Percentiles rank a stretch among this genome's conserved stretches.
These are phyloP conservation scores for Chytridiales sp. DNA, from an alignment of 371 early-diverging fungal genomes.

Conservation along the genomic window DNA sequence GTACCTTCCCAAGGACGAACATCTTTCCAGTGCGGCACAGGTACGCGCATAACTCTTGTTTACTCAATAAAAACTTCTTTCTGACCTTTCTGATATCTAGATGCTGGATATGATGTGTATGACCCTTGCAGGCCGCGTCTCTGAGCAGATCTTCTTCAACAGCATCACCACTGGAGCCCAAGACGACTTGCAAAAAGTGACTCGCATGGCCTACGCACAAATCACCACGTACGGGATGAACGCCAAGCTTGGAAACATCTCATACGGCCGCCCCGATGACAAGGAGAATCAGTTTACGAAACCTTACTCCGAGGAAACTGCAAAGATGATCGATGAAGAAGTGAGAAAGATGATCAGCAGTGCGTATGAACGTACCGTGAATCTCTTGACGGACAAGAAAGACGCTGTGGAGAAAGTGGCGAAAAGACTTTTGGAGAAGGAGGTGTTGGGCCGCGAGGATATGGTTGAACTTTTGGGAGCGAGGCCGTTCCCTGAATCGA, in stretches of 20 bases:
- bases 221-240: slow-evolving; percentile 96
- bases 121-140: slow-evolving; percentile 96
- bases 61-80: too few species aligned
- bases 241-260: slow-evolving; percentile 78
- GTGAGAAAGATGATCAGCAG: slow-evolving; percentile 75
- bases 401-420: slow-evolving; percentile 93
- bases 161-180: slow-evolving; percentile 88
- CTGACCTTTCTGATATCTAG: slow-evolving; percentile 82
- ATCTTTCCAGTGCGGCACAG: too few species aligned
- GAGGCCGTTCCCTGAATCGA: too few species aligned
- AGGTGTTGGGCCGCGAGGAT: slow-evolving; percentile 93
- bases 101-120: slow-evolving; percentile 95
- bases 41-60: too few species aligned
- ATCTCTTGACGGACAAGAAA: slow-evolving; percentile 78
- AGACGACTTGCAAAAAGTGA: slow-evolving; percentile 96
- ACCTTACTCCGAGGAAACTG: slow-evolving; percentile 96
- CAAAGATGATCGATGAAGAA: slow-evolving; percentile 90
- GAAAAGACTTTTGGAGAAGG: slow-evolving; percentile 86
- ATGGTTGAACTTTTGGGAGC: slow-evolving; percentile 87
- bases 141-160: slow-evolving; percentile 93
- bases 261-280: slow-evolving; percentile 70
- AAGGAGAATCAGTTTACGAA: slow-evolving; percentile 76
- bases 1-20: slow-evolving; percentile 96
- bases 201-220: slow-evolving; percentile 95
- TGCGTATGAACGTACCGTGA: slow-evolving; percentile 79